Percentiles rank a stretch among this genome's conserved stretches.
Conservation (phyloP, 2,329 filamentous ascomycete genomes). For the Aspergillus flavus region DNA sequence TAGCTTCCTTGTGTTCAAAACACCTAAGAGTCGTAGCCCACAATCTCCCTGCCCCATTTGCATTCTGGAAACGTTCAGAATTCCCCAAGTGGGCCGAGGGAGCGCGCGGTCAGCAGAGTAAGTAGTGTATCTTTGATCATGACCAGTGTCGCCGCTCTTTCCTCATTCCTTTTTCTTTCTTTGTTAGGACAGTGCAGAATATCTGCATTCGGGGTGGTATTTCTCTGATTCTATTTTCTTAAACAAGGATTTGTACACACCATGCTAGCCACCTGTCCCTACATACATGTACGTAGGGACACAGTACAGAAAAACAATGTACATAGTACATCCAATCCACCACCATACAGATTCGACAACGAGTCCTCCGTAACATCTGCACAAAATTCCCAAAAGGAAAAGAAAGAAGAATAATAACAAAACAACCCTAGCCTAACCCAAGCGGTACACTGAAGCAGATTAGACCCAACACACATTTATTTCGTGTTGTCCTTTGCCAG, state of each 20-base stretch:
- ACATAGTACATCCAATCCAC: neutral
- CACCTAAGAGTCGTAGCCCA: neutral
- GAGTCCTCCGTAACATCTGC: neutral
- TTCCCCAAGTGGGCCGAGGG: neutral
- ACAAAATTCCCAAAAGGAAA: no score
- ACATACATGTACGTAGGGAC: neutral
- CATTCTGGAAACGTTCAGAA: conserved; percentile 8
- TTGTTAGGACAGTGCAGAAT: neutral
- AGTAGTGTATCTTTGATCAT: neutral
- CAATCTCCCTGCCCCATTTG: neutral
- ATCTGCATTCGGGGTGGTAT: neutral
- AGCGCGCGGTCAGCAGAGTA: neutral
- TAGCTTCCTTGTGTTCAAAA: neutral
- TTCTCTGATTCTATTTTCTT: neutral
- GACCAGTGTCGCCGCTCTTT: neutral
- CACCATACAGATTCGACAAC: no score
- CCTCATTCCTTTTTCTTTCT: neutral
- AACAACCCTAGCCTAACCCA: neutral
- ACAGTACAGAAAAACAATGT: neutral
- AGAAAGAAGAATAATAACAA: neutral
- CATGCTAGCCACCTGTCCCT: neutral
- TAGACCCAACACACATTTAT: conserved; percentile 6
- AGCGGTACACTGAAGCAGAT: neutral
- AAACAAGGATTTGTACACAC: neutral
- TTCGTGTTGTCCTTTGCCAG: conserved; percentile 14